Evolutionary conservation across 2,329 filamentous ascomycete genomes (phyloP).

Genomic region (Colletotrichum orbiculare): DNA sequence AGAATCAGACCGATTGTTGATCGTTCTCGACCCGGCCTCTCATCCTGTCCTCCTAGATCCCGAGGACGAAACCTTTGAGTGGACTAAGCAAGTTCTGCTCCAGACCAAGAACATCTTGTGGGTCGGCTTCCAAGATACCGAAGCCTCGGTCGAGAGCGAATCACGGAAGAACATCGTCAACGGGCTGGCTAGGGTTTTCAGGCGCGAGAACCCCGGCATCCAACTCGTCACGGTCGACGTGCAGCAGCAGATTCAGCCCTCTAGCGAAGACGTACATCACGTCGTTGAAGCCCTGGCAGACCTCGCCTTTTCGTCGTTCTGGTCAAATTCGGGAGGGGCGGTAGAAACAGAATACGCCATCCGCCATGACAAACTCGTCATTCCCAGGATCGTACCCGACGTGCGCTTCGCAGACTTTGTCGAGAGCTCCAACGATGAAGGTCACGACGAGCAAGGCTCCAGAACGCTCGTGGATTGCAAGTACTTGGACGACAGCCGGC

Average conservation of each 20-base stretch:
- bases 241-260: slow-evolving; percentile 10
- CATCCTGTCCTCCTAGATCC: slow-evolving; percentile 3
- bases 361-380: slow-evolving; percentile 8
- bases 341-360: slow-evolving; percentile 11
- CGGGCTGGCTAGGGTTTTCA: slow-evolving; percentile 38
- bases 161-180: slow-evolving; percentile 37
- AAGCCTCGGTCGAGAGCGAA: background rate
- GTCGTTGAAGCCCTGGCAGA: background rate
- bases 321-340: background rate
- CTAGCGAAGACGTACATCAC: background rate
- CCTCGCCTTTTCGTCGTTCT: background rate
- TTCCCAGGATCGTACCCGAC: slow-evolving; percentile 16
- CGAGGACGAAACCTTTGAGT: background rate
- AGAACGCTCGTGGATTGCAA: background rate
- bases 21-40: background rate
- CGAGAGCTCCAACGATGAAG: background rate
- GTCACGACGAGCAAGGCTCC: background rate
- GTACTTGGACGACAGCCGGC: slow-evolving; percentile 16
- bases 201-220: slow-evolving; percentile 38
- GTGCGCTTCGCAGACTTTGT: slow-evolving; percentile 3
- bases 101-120: slow-evolving; percentile 6
- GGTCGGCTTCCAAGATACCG: slow-evolving; percentile 15
- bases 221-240: slow-evolving; percentile 38
- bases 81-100: background rate
- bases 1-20: too few relatives aligned